Conservation (phyloP, 441 rosid species). For the Erodium moschatum region DNA sequence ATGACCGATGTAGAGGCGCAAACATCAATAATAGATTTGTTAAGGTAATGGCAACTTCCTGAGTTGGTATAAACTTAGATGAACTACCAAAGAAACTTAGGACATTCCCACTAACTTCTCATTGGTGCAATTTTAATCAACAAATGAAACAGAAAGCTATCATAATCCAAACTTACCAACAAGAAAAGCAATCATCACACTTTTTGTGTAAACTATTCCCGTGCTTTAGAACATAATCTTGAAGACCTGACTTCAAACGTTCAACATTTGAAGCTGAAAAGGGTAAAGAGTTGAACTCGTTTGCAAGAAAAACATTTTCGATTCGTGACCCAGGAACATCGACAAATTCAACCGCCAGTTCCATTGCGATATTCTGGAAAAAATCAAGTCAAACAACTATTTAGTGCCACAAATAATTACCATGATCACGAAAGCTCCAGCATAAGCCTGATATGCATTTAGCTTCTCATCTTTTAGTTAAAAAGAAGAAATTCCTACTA, state of each 20-base stretch:
- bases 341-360: slow-evolving; percentile 44
- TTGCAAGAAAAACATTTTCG: slow-evolving; percentile 44
- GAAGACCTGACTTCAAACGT: slow-evolving; percentile 62
- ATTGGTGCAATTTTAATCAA: slow-evolving; percentile 9
- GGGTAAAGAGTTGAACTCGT: slow-evolving; percentile 30
- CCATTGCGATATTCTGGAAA: slow-evolving; percentile 61
- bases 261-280: slow-evolving; percentile 49
- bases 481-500: background rate
- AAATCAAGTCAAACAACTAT: slow-evolving; percentile 10
- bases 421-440: background rate
- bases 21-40: background rate
- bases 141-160: slow-evolving; percentile 15
- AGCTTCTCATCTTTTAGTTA: background rate
- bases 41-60: background rate
- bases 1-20: background rate
- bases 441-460: background rate
- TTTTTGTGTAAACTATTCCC: slow-evolving; percentile 33
- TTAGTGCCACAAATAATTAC: background rate
- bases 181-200: slow-evolving; percentile 44
- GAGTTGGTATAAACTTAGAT: background rate
- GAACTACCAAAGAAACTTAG: background rate
- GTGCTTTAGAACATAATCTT: slow-evolving; percentile 61
- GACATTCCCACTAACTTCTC: slow-evolving; percentile 9
- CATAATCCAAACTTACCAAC: slow-evolving; percentile 34
- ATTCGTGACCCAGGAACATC: slow-evolving; percentile 34